Conservation (phyloP, 306 rosid species). For the Astragalus glycyphyllos region DNA sequence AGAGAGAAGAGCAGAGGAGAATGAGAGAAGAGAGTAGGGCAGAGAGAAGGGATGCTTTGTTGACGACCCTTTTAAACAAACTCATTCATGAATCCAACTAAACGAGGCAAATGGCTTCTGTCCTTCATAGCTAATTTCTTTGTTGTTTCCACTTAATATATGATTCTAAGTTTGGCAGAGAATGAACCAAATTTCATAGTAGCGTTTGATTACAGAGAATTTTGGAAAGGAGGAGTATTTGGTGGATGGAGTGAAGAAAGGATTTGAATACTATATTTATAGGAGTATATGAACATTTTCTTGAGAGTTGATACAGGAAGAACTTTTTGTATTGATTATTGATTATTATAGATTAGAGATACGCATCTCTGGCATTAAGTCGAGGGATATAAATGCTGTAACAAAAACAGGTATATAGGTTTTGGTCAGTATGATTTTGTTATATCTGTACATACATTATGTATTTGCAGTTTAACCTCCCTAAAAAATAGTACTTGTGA, state of each 20-base stretch:
- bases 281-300: slow-evolving; percentile 39
- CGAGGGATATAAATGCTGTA: slow-evolving; percentile 2
- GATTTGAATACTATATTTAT: slow-evolving; percentile 21
- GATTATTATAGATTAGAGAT: slow-evolving; percentile 1
- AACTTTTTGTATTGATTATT: slow-evolving; percentile 18
- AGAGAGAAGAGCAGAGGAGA: slow-evolving; percentile 87
- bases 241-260: slow-evolving; percentile 14
- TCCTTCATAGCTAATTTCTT: slow-evolving; percentile 35
- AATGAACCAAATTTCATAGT: slow-evolving; percentile 31
- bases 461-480: not conserved
- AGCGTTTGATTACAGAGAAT: slow-evolving; percentile 33
- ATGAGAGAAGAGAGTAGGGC: slow-evolving; percentile 81
- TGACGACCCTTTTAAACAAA: slow-evolving; percentile 75
- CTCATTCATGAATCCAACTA: slow-evolving; percentile 62
- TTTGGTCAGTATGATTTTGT: slow-evolving; percentile 21
- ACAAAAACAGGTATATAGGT: slow-evolving; percentile 17
- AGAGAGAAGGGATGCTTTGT: slow-evolving; percentile 78
- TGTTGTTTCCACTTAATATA: slow-evolving; percentile 38
- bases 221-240: slow-evolving; percentile 36
- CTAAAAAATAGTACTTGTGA: not conserved
- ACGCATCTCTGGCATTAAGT: slow-evolving; percentile 16
- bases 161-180: slow-evolving; percentile 41
- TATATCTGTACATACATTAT: slow-evolving; percentile 18
- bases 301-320: slow-evolving; percentile 34
- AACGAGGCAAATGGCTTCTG: slow-evolving; percentile 35